A percentile compares a stretch with the other conserved stretches of the same genome.
phyloP scores from a whole-genome alignment of 2,329 filamentous ascomycete species.

The Phaeosphaeria sp. region DNA sequence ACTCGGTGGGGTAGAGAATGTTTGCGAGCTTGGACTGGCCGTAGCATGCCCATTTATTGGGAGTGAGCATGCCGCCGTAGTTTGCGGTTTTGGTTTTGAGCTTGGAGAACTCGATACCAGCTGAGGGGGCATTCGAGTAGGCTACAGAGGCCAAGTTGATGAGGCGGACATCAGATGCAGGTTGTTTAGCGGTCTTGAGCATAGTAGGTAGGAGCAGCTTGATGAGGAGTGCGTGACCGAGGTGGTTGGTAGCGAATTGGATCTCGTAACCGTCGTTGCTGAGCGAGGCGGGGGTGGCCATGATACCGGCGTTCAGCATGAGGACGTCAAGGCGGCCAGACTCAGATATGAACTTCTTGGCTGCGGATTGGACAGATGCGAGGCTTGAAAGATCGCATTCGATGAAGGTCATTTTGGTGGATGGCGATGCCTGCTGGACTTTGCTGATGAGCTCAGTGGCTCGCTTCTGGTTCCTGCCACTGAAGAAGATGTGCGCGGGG shows the following conservation, averaged over 20 bases:
- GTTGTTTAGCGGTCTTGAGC: conserved; percentile 46
- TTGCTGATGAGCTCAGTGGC: not conserved
- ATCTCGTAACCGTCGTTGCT: conserved; percentile 59
- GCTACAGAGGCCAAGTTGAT: conserved; percentile 48
- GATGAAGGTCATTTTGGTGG: not conserved
- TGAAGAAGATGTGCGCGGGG: conserved; percentile 2
- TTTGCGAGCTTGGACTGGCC: conserved; percentile 60
- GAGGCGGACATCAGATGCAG: conserved; percentile 52
- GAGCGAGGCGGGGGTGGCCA: conserved; percentile 43
- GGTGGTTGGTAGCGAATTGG: conserved; percentile 60
- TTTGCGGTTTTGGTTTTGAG: conserved; percentile 30
- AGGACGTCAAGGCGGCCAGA: conserved; percentile 52
- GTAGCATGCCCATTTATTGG: conserved; percentile 50
- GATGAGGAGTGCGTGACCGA: too few species aligned
- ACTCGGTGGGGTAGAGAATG: conserved; percentile 53
- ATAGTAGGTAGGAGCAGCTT: conserved; percentile 54
- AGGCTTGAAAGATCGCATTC: conserved; percentile 9
- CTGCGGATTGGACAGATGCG: conserved; percentile 7
- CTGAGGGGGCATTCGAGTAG: conserved; percentile 29
- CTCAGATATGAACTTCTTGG: conserved; percentile 1
- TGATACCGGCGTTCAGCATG: conserved; percentile 57
- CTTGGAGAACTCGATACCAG: conserved; percentile 41
- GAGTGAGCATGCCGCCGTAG: not conserved
- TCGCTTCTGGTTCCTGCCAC: not conserved
- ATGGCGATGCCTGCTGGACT: not conserved